A percentile compares a stretch with the other conserved stretches of the same genome.
Conservation (phyloP, 495 filamentous ascomycete genomes). For the Cercophora samala region DNA sequence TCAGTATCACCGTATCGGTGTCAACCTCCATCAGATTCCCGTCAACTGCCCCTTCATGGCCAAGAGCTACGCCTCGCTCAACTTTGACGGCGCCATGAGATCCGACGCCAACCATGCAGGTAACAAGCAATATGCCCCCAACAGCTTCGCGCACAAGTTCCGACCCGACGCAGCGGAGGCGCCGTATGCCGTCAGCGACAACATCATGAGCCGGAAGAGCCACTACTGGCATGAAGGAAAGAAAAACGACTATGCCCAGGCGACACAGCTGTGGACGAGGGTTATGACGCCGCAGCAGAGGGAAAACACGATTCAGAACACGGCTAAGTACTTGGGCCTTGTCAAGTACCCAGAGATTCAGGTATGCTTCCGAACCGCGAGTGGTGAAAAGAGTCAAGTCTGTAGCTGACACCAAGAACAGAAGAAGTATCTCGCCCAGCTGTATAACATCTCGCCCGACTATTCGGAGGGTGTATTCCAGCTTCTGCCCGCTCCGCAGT, state of each 20-base stretch:
- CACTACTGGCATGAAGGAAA: conserved; percentile 57
- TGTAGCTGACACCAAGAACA: conserved; percentile 20
- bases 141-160: conserved; percentile 56
- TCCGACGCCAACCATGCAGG: conserved; percentile 48
- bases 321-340: conserved; percentile 39
- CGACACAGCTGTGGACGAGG: conserved; percentile 44
- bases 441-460: conserved; percentile 48
- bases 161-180: conserved; percentile 53
- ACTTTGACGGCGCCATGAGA: conserved; percentile 50
- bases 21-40: conserved; percentile 81
- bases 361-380: conserved; percentile 9
- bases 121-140: conserved; percentile 53
- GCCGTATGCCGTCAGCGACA: conserved; percentile 50
- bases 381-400: not conserved
- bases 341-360: conserved; percentile 34
- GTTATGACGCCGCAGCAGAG: conserved; percentile 47
- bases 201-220: conserved; percentile 49
- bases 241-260: conserved; percentile 52
- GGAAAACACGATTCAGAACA: conserved; percentile 49
- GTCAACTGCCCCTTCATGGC: conserved; percentile 53
- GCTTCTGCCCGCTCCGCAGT: conserved; percentile 40
- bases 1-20: conserved; percentile 73
- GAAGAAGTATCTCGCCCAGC: conserved; percentile 54
- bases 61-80: conserved; percentile 20
- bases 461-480: conserved; percentile 49